Percentiles rank a stretch among this genome's conserved stretches.
phyloP scores from a whole-genome alignment of 2,329 filamentous ascomycete species.

The Chrysoporthe cubensis region DNA sequence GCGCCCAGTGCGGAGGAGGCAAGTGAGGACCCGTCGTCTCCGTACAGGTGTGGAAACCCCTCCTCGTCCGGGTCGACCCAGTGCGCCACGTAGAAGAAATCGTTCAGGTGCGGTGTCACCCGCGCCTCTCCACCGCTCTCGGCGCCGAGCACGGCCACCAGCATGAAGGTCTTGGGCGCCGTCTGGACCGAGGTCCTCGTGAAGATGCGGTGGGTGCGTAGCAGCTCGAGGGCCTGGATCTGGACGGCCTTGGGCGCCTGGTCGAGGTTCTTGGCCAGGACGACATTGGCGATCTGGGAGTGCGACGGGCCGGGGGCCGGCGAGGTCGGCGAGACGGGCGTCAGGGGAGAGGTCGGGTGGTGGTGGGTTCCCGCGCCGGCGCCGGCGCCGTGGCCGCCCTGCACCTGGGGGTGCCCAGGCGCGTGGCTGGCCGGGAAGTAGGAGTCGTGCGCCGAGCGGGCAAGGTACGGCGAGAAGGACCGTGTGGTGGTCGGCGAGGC shows the following conservation, averaged over 20 bases:
- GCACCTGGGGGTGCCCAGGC: slow-evolving; percentile 3
- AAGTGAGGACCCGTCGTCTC: slow-evolving; percentile 44
- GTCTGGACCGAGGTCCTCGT: slow-evolving; percentile 74
- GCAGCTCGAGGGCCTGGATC: slow-evolving; percentile 77
- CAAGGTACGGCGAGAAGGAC: slow-evolving; percentile 29
- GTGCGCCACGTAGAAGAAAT: slow-evolving; percentile 87
- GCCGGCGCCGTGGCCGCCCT: slow-evolving; percentile 2
- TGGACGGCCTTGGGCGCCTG: slow-evolving; percentile 75
- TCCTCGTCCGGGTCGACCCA: slow-evolving; percentile 73
- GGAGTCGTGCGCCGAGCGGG: slow-evolving; percentile 29
- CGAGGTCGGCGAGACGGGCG: slow-evolving; percentile 32
- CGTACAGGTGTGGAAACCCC: slow-evolving; percentile 76
- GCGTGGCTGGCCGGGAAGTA: slow-evolving; percentile 33
- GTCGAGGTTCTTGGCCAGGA: slow-evolving; percentile 82
- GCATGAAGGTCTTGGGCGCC: slow-evolving; percentile 77
- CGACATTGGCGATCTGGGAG: slow-evolving; percentile 71
- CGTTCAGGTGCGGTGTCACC: slow-evolving; percentile 68
- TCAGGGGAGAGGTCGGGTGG: slow-evolving; percentile 32
- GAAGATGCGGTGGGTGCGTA: slow-evolving; percentile 78
- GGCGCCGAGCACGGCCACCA: slow-evolving; percentile 71
- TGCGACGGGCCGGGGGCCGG: slow-evolving; percentile 34
- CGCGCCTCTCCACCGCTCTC: slow-evolving; percentile 50
- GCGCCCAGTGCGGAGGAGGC: slow-evolving; percentile 37
- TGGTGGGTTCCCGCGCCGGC: neutral
- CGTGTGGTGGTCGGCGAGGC: slow-evolving; percentile 36